Base-by-base conservation (phyloP, 192 early-diverging fungal species). In the Backusella liffmaniae region DNA sequence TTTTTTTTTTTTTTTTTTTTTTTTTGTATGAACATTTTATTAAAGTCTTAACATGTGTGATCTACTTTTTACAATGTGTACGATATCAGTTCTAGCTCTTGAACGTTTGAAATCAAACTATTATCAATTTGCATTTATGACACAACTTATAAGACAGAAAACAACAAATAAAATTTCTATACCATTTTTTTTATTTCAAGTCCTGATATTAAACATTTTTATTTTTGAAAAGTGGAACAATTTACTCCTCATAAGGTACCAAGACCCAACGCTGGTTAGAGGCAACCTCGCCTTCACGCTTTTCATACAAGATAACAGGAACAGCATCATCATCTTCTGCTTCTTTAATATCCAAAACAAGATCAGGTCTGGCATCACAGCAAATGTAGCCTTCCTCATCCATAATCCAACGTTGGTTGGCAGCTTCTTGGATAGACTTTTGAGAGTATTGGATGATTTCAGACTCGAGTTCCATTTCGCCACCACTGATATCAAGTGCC, bases 401-500 rank as follows among this genome's bases (percentile, higher is more conserved):
- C 5, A 77, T 73, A 37, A 35, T 42, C 70, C 70, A 77, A 12
- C 34, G 59, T 21, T 77, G 76, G 42, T 77, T 77, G 21, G 70
- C 62, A 35, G 76, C 42, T 26, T 72, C 70, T 18, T 73, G 62
- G 16, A 21, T 30, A 0, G 23, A n/a, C 29, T 77, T 77, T 51
- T 77, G 70, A 35, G 59, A 26, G 29, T 66, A 77, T 36, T 73
- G 71, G 32, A 71, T 72, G 34, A 73, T 73, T 26, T 67, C 18
- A 37, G 76, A 37, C 35, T 77, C 71, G 15, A 16, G 29, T 10
- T 67, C 26, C 32, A 77, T 77, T n/a, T 77, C 21, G 21, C 76
- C 76, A 16, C 76, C 76, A 36, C 49, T 42, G 62, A 77, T 77
- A 30, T 77, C 76, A n/a, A 77, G 71, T n/a, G 34, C 76, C 62